Base-by-base conservation (phyloP, 495 filamentous ascomycete genomes). In the Amphirosellinia nigrospora region DNA sequence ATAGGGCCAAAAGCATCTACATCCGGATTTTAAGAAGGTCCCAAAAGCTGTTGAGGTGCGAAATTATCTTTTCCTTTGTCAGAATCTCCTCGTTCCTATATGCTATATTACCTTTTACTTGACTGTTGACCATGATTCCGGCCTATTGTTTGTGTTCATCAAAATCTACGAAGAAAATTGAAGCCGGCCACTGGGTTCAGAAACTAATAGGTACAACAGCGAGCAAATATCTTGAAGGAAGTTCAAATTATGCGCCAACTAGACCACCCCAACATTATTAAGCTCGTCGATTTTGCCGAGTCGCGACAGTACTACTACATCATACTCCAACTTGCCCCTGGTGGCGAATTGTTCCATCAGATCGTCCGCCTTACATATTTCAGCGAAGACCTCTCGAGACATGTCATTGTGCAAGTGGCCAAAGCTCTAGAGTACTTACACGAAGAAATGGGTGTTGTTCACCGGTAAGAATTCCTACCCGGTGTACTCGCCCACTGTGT, bases 311-410 rank as follows among this genome's bases (percentile, higher is more conserved):
- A 97, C 75, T 99, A 99, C 77, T 99, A 95, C 81, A 97, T 99
- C 72, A 88, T 99, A 60, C 87, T 99, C 43, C 96, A 99, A 80
- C 89, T 99, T 43, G 97, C 95, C 72, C 92, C 94, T 4, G 96
- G 96, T 52, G 96, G 96, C 78, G 96, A 99, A 81, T 82, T 99
- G 21, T 99, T 99, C 85, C 96, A 99, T 77, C 96, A 99, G 77
- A 98, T 99, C 76, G 96, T 99, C 55, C 90, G 96, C 64, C 89
- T 99, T 77, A 99, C 96, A 9, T 99, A 98, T 79, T 99, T 99
- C 79, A 97, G 94, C 82, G 96, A 99, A 79, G 90, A 98, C 46
- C 86, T 99, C 0, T 94, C 94, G 48, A 89, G 96, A 69, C 96
- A 98, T 79, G 95, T 98, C 72, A 99, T 99, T 70, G 79, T 87